Evolutionary conservation across 352 stramenopile species (phyloP).

Genomic region (Pythium utonaiense): DNA sequence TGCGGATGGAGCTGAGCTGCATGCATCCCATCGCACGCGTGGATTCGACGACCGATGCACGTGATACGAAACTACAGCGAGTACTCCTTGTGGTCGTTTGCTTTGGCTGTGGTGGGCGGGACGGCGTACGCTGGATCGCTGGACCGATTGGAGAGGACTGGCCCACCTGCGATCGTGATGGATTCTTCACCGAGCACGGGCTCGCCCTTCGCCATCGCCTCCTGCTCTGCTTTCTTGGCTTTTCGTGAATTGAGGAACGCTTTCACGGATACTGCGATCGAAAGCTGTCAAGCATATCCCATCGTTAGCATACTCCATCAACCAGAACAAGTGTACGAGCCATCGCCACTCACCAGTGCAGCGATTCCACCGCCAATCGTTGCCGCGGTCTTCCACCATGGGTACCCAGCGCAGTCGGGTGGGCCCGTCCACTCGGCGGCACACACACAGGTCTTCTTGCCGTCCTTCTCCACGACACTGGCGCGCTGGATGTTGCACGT

Average conservation of each 20-base stretch:
- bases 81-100: not conserved
- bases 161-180: conserved; percentile 14
- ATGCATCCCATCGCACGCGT: no score
- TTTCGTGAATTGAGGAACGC: conserved; percentile 29
- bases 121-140: not conserved
- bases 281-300: conserved; percentile 22
- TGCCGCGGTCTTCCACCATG: conserved; percentile 44
- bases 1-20: no score
- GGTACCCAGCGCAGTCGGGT: conserved; percentile 33
- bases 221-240: conserved; percentile 11
- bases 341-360: conserved; percentile 21
- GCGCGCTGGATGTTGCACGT: conserved; percentile 37
- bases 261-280: conserved; percentile 29
- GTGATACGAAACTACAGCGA: conserved; percentile 4
- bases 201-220: not conserved
- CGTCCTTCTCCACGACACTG: conserved; percentile 20
- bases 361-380: conserved; percentile 40
- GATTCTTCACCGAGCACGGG: conserved; percentile 14
- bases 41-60: no score
- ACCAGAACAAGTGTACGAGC: not conserved
- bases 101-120: not conserved
- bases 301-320: not conserved
- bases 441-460: conserved; percentile 35
- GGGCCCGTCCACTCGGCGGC: conserved; percentile 40
- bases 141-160: not conserved